These are phyloP conservation scores for Sporobolomyces pararoseus DNA, from an alignment of 768 basidiomycete species.

Conservation along the genomic window DNA sequence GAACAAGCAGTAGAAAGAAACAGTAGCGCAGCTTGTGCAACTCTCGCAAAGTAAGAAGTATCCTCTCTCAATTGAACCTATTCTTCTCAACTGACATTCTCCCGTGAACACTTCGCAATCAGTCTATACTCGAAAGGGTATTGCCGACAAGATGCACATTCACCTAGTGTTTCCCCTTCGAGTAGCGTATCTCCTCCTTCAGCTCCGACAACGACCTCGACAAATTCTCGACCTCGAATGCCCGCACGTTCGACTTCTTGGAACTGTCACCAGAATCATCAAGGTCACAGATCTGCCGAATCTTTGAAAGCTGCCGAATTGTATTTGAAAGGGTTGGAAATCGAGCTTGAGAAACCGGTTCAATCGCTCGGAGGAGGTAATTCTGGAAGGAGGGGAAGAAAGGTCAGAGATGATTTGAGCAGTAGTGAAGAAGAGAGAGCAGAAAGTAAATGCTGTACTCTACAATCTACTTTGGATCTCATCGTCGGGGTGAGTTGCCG, in stretches of 20 bases:
- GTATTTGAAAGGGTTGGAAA: conserved; percentile 19
- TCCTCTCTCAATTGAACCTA: too few relatives aligned
- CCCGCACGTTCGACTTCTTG: background rate
- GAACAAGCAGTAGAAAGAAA: conserved; percentile 8
- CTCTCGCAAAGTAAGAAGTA: conserved; percentile 34
- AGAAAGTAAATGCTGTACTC: conserved; percentile 12
- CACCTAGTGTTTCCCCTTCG: background rate
- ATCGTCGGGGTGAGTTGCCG: conserved; percentile 22
- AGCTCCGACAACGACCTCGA: background rate
- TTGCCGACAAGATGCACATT: background rate
- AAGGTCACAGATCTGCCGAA: background rate
- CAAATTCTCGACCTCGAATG: background rate
- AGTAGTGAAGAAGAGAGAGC: conserved; percentile 19
- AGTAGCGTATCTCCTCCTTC: conserved; percentile 4
- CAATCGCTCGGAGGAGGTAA: background rate
- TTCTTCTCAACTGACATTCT: background rate
- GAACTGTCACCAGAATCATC: conserved; percentile 6
- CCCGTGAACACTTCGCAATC: background rate
- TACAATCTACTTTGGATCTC: conserved; percentile 25
- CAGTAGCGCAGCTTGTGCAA: conserved; percentile 18
- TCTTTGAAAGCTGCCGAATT: conserved; percentile 21
- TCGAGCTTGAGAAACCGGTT: conserved; percentile 26
- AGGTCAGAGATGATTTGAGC: background rate
- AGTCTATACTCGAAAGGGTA: conserved; percentile 5
- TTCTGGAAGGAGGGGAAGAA: background rate